Conservation (phyloP, 306 rosid species). For the Lathyrus aphaca region DNA sequence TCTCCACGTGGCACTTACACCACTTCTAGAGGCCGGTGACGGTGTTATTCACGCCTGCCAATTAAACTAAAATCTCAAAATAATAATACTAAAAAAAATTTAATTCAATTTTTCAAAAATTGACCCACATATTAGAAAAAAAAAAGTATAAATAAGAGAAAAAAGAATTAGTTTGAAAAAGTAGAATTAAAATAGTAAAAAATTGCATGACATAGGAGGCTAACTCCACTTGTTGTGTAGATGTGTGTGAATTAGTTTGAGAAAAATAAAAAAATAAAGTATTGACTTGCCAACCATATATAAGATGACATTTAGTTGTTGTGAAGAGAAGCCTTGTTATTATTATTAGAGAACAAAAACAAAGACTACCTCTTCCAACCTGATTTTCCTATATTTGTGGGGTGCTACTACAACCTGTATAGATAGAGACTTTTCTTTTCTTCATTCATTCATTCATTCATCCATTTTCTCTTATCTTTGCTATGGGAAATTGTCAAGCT, state of each 20-base stretch:
- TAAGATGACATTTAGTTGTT: slow-evolving; percentile 49
- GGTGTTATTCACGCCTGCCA: slow-evolving; percentile 47
- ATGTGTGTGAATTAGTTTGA: too few species aligned
- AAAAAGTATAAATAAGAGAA: too few species aligned
- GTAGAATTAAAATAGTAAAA: too few species aligned
- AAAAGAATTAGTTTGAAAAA: too few species aligned
- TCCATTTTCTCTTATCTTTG: slow-evolving; percentile 47
- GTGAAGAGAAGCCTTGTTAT: slow-evolving; percentile 19
- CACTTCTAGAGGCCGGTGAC: slow-evolving; percentile 47
- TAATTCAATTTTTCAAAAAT: too few species aligned
- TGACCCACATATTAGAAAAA: too few species aligned
- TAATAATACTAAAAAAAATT: not conserved
- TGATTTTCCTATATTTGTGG: slow-evolving; percentile 47
- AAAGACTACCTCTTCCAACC: slow-evolving; percentile 15
- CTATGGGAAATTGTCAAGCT: slow-evolving; percentile 97
- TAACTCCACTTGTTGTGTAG: too few species aligned
- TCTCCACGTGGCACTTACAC: slow-evolving; percentile 79
- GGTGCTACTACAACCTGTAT: slow-evolving; percentile 65
- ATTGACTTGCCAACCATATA: slow-evolving; percentile 47
- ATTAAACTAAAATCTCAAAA: slow-evolving; percentile 14
- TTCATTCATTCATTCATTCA: slow-evolving; percentile 42
- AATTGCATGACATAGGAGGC: too few species aligned
- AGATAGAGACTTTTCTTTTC: slow-evolving; percentile 68
- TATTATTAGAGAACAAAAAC: slow-evolving; percentile 9
- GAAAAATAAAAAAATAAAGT: too few species aligned